Evolutionary conservation across 2,329 filamentous ascomycete species (phyloP), one percentile per base, ranked within the genome.

Genomic region (Penicillium sp.): DNA sequence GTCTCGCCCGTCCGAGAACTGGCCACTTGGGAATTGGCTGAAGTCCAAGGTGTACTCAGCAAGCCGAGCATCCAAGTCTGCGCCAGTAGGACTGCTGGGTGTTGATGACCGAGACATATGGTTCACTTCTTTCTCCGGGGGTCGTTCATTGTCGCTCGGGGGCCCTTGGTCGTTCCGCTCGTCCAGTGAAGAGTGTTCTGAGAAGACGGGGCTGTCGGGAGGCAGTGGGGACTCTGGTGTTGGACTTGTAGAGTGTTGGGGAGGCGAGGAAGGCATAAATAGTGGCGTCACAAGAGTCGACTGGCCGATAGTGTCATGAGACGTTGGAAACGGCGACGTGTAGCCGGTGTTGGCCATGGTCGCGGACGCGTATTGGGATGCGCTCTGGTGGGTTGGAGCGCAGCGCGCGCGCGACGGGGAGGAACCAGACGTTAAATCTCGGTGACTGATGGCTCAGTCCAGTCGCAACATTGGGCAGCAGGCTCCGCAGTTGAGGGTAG

Each of bases 251-350:
- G 45, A 15, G 27, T 50, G 41, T 33, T 46, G 47, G 1, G 63
- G 58, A 20, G 65, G 64, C 2, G 64, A 66, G 1, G 65, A 64
- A 15, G 61, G 58, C 51, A 65, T 64, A 31, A 62, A 64, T 3
- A 59, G 48, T 10, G 65, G 64, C 3, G 59, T 67, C 9, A 55
- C 59, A 14, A 69, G 46, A 7, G 64, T 65, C 4, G 65, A 70
- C 28, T 64, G 56, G 28, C 66, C 67, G 39, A 70, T 59, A 5
- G 65, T 69, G 39, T 70, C 67, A 48, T 70, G 67, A 34, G 65
- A 60, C 5, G 64, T 67, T 14, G 57, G 63, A 32, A 65, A 66
- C 2, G 64, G 63, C 31, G 64, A 67, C 21, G 56, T 59, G 45
- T 56, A 62, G 36, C 64, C 60, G 33, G 65, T 56, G 50, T 63